phyloP scores from a whole-genome alignment of 2,329 filamentous ascomycete genomes.

The Lachnellula cervina region DNA sequence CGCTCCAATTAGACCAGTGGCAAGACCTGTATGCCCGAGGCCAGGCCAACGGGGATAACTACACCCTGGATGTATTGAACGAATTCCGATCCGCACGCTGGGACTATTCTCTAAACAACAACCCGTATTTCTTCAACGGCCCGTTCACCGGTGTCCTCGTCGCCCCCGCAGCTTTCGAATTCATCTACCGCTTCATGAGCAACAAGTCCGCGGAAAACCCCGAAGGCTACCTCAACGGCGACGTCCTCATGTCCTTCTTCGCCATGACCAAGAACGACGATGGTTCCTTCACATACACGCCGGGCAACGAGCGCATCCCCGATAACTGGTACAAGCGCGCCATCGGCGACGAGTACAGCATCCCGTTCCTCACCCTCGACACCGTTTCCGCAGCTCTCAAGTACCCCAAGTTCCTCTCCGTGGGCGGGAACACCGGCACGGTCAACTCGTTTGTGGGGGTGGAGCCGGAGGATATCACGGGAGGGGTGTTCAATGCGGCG shows the following conservation, averaged over 20 bases:
- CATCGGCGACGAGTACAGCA: conserved; percentile 36
- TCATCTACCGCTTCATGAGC: conserved; percentile 24
- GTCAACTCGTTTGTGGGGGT: conserved; percentile 48
- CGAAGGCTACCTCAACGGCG: conserved; percentile 36
- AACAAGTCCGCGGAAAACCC: conserved; percentile 24
- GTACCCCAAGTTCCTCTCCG: conserved; percentile 10
- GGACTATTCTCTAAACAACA: conserved; percentile 43
- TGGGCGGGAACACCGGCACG: conserved; percentile 49
- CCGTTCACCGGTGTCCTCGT: conserved; percentile 20
- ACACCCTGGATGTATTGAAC: conserved; percentile 46
- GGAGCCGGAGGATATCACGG: conserved; percentile 36
- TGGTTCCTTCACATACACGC: conserved; percentile 8
- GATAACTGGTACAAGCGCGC: conserved; percentile 26
- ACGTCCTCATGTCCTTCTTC: conserved; percentile 31
- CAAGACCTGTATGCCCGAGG: background rate
- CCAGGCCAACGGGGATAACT: conserved; percentile 40
- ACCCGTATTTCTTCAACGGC: conserved; percentile 51
- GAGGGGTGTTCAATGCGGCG: conserved; percentile 36
- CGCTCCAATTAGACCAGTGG: background rate
- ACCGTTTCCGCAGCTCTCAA: conserved; percentile 34
- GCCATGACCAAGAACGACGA: conserved; percentile 23
- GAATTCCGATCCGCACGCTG: conserved; percentile 41
- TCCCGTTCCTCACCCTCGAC: conserved; percentile 36
- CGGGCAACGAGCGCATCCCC: conserved; percentile 18
- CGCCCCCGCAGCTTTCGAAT: conserved; percentile 20